A percentile compares a stretch with the other conserved stretches of the same genome.
These are phyloP conservation scores for Monosporascus sp. DNA, from an alignment of 2,329 filamentous ascomycete species.

Conservation along the genomic window DNA sequence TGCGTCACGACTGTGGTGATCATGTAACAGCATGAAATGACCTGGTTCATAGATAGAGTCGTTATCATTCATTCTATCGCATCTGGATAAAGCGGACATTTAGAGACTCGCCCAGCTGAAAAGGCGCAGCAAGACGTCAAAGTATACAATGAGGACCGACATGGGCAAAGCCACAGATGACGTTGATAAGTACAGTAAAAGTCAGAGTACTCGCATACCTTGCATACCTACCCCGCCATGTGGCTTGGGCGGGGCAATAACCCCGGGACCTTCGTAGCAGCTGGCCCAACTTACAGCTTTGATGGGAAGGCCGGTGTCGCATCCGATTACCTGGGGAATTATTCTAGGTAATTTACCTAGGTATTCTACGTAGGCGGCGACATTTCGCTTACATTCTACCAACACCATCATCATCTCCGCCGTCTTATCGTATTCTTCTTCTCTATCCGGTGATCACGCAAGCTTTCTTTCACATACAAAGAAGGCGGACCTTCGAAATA, in stretches of 20 bases:
- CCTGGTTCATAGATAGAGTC: no score
- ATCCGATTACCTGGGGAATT: neutral
- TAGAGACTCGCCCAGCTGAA: conserved; percentile 2
- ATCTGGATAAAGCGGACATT: neutral
- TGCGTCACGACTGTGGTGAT: no score
- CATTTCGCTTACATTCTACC: no score
- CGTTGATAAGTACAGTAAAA: neutral
- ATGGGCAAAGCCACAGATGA: neutral
- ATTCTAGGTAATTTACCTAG: no score
- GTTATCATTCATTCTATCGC: no score
- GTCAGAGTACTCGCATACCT: neutral
- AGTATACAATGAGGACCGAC: no score
- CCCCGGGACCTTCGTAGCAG: neutral
- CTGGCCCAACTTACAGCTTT: neutral
- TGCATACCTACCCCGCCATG: conserved; percentile 2
- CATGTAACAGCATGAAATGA: no score
- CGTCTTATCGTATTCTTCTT: no score
- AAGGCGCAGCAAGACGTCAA: conserved; percentile 1
- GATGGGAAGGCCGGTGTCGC: neutral
- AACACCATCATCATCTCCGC: no score
- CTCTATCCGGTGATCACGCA: no score
- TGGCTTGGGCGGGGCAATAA: conserved; percentile 4
- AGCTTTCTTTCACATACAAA: no score
- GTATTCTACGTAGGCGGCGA: no score
- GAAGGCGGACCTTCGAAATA: neutral